These are phyloP conservation scores for Apocynum venetum DNA, from an alignment of 257 asterid genomes.

Conservation along the genomic window DNA sequence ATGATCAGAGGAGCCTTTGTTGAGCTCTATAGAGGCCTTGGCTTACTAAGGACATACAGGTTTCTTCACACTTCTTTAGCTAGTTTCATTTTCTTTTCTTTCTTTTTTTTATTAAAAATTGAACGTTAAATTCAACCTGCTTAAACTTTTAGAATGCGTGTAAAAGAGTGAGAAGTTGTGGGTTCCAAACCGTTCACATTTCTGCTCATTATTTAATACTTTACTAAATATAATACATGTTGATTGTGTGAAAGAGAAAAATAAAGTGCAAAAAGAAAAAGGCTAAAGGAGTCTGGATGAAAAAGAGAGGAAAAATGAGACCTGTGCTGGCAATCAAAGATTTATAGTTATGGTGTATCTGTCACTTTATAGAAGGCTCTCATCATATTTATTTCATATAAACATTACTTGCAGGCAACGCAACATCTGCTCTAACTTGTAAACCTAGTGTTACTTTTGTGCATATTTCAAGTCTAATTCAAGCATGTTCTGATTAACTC, in stretches of 20 bases:
- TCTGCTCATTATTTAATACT: too few species aligned
- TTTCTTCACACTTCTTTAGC: not conserved
- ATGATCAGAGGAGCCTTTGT: constrained; percentile 94
- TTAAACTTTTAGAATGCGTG: too few species aligned
- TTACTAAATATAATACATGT: too few species aligned
- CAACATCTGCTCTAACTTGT: not conserved
- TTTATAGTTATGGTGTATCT: not conserved
- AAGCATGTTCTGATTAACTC: constrained; percentile 16
- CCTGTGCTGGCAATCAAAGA: not conserved
- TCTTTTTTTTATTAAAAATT: too few species aligned
- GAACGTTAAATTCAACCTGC: too few species aligned
- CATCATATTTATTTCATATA: not conserved
- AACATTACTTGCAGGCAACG: constrained; percentile 20
- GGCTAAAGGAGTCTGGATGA: not conserved
- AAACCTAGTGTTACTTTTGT: constrained; percentile 1
- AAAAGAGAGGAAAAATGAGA: not conserved
- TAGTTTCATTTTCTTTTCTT: not conserved
- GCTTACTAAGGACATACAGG: constrained; percentile 84
- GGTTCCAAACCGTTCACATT: too few species aligned
- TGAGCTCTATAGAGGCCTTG: constrained; percentile 87
- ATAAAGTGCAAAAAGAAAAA: not conserved
- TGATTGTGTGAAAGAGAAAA: not conserved
- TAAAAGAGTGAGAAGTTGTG: too few species aligned
- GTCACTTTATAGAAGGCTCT: not conserved
- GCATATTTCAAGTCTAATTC: not conserved